phyloP scores from a whole-genome alignment of 306 rosid genomes.

The Trichosanthes truncata region DNA sequence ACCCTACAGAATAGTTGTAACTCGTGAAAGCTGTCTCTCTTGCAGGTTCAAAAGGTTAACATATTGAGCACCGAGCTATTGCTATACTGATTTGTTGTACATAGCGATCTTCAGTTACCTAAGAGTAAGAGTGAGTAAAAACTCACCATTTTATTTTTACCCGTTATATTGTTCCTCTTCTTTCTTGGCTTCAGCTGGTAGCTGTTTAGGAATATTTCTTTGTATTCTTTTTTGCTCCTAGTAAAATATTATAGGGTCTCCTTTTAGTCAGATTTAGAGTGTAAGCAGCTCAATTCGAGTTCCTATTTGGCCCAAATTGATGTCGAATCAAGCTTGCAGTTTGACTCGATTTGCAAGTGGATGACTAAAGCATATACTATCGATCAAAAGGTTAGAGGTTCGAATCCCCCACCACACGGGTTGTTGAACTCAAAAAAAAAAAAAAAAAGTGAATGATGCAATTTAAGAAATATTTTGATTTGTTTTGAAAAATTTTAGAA shows the following conservation, averaged over 20 bases:
- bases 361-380: neutral
- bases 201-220: neutral
- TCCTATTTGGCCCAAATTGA: neutral
- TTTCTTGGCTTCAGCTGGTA: neutral
- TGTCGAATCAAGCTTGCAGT: neutral
- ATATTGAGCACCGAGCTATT: neutral
- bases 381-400: too few species aligned
- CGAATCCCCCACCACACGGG: too few species aligned
- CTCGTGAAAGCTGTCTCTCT: slow-evolving; percentile 2
- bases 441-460: neutral
- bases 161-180: neutral
- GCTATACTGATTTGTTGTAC: neutral
- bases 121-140: slow-evolving; percentile 3
- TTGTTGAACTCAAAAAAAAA: too few species aligned
- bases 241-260: neutral
- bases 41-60: slow-evolving; percentile 7
- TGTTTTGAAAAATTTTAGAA: neutral
- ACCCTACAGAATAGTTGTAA: neutral
- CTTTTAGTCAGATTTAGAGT: neutral
- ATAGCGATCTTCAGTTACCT: neutral
- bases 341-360: neutral
- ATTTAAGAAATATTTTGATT: neutral
- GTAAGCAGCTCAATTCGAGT: neutral
- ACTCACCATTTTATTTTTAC: neutral
- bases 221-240: neutral